Evolutionary conservation across 1,284 basidiomycete genomes (phyloP), one percentile per base, ranked within the genome.

Genomic region (Vanrija sp.): DNA sequence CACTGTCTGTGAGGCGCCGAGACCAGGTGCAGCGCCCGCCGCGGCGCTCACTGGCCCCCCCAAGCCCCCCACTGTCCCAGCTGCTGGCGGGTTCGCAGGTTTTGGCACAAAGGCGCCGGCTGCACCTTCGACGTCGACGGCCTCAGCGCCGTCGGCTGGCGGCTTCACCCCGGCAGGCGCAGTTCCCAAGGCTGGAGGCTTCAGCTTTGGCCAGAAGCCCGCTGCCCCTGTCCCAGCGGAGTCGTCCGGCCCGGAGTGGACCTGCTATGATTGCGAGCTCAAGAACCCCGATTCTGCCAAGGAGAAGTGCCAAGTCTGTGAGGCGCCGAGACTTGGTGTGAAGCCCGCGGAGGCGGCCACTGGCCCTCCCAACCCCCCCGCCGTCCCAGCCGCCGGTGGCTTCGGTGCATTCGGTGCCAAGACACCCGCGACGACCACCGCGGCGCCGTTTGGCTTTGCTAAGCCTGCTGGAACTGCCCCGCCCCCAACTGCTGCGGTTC

Each of bases 291-390:
- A 71, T 14, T 68, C 63, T 16, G 79, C 77, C 4, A 76, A 65
- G 45, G 62, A 61, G 20, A 81, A 82, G 64, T 85, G 84, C 62
- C 75, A 72, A 0, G 60, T 81, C 36, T 85, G 84, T 53, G 82
- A 83, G 31, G 54, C 76, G 1, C 77, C 78, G 0, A 68, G 75
- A 19, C 69, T 51, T n/a, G 50, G 54, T 27, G 50, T 52, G 20
- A 22, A 24, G 23, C 49, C 45, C 6, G 44, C 47, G 10, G 24
- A 50, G 27, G 45, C 53, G 36, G 19, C 49, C 6, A 39, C 53
- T 3, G 47, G 37, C 0, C 47, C 51, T 1, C 22, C 45, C 18
- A 50, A 39, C 14, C 37, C 19, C 19, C 35, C 23, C 12, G 10
- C 50, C 20, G 19, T 36, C 19, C 31, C 43, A 2, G 49, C 23